Percentiles rank a stretch among this genome's conserved stretches.
phyloP scores from a whole-genome alignment of 495 filamentous ascomycete species.

The Hypoxylon fuscum region DNA sequence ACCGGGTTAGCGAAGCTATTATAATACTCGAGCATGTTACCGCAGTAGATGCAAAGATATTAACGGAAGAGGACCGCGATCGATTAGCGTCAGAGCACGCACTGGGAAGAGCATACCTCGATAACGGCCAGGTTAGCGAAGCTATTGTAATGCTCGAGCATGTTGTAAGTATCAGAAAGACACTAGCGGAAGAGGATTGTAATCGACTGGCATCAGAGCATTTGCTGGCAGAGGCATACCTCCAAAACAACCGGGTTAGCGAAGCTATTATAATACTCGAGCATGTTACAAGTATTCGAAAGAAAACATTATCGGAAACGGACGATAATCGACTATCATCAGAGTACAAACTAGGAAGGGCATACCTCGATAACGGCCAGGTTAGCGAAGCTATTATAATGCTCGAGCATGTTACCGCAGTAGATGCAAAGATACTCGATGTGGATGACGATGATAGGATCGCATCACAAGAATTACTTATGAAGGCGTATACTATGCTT shows the following conservation, averaged over 20 bases:
- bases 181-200: too few species aligned
- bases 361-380: background rate
- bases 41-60: too few species aligned
- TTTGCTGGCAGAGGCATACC: background rate
- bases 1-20: background rate
- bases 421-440: slow-evolving; percentile 10
- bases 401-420: slow-evolving; percentile 37
- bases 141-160: too few species aligned
- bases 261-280: slow-evolving; percentile 33
- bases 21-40: background rate
- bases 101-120: too few species aligned
- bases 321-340: background rate
- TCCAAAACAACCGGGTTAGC: background rate
- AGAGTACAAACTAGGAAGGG: background rate
- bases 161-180: too few species aligned
- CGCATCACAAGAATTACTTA: background rate
- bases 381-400: background rate
- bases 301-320: background rate
- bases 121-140: too few species aligned
- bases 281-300: slow-evolving; percentile 23
- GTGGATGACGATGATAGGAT: background rate
- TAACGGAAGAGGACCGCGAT: background rate
- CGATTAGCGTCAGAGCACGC: background rate
- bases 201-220: too few species aligned
- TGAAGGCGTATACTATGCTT: background rate